Conservation (phyloP, 257 asterid species). For the Oldenlandia corymbosa region DNA sequence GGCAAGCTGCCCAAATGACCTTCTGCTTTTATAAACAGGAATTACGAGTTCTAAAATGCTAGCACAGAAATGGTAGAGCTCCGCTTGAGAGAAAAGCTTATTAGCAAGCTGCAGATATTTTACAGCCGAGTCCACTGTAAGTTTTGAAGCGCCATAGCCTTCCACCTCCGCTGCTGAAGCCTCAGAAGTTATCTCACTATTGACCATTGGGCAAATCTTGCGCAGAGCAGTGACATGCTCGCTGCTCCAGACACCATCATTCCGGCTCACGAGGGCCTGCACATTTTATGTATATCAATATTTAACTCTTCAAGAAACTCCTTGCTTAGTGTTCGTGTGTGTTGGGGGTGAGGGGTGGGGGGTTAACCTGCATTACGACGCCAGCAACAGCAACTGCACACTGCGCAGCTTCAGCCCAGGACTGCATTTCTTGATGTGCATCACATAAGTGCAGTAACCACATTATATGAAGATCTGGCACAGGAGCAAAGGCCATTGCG, state of each 20-base stretch:
- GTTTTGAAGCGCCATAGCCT: constrained; percentile 96
- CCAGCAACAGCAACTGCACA: constrained; percentile 99
- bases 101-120: constrained; percentile 96
- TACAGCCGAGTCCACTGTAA: constrained; percentile 97
- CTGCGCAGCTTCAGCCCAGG: constrained; percentile 99
- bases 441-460: constrained; percentile 96
- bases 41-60: constrained; percentile 92
- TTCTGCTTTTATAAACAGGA: constrained; percentile 89
- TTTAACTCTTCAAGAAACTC: not conserved
- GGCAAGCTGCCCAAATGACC: constrained; percentile 90
- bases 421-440: constrained; percentile 99
- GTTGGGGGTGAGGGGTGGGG: not conserved
- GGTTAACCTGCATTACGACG: constrained; percentile 87
- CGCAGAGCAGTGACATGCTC: constrained; percentile 84
- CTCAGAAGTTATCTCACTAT: constrained; percentile 68
- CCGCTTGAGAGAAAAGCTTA: constrained; percentile 98
- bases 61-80: constrained; percentile 97
- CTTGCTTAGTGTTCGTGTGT: no score
- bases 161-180: constrained; percentile 97
- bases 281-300: constrained; percentile 26
- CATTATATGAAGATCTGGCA: constrained; percentile 98
- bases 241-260: constrained; percentile 94
- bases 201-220: constrained; percentile 96
- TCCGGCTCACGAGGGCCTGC: constrained; percentile 91
- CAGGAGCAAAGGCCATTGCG: constrained; percentile 98